Evolutionary conservation across 2,329 filamentous ascomycete species (phyloP).

Genomic region (Laburnicola sp.): DNA sequence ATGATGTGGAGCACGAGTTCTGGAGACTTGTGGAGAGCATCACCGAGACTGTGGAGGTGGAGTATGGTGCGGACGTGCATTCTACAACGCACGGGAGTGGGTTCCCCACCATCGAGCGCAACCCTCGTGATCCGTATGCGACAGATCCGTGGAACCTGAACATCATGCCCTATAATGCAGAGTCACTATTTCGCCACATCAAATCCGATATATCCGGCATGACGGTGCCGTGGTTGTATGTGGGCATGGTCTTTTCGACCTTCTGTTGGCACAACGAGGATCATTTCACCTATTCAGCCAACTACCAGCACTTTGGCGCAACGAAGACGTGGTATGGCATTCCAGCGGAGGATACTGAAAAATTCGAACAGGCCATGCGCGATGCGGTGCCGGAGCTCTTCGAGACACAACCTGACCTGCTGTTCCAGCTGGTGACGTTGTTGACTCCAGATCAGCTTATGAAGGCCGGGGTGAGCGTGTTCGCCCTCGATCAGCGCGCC

Average conservation of each 20-base stretch:
- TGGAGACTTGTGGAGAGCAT: constrained; percentile 93
- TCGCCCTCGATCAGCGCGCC: constrained; percentile 91
- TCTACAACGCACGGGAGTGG: constrained; percentile 97
- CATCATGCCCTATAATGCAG: constrained; percentile 82
- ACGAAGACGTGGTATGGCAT: constrained; percentile 99
- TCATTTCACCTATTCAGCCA: constrained; percentile 95
- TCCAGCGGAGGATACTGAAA: constrained; percentile 87
- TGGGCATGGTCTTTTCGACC: constrained; percentile 99
- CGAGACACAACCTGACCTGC: constrained; percentile 91
- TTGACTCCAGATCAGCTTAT: constrained; percentile 89
- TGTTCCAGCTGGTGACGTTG: constrained; percentile 97
- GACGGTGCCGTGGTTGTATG: constrained; percentile 99
- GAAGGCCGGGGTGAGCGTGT: constrained; percentile 90
- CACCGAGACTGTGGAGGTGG: constrained; percentile 94
- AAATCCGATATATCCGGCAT: constrained; percentile 98
- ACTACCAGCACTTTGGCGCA: constrained; percentile 96
- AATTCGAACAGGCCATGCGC: constrained; percentile 93
- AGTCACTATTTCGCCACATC: constrained; percentile 94
- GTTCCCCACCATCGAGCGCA: constrained; percentile 90
- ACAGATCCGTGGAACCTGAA: constrained; percentile 96
- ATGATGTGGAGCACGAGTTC: constrained; percentile 95
- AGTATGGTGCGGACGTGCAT: constrained; percentile 97
- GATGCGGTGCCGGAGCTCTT: constrained; percentile 95
- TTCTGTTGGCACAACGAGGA: constrained; percentile 99
- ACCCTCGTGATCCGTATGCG: constrained; percentile 83